A percentile compares a stretch with the other conserved stretches of the same genome.
Conservation (phyloP, 768 basidiomycete genomes). For the Kwoniella sp. region DNA sequence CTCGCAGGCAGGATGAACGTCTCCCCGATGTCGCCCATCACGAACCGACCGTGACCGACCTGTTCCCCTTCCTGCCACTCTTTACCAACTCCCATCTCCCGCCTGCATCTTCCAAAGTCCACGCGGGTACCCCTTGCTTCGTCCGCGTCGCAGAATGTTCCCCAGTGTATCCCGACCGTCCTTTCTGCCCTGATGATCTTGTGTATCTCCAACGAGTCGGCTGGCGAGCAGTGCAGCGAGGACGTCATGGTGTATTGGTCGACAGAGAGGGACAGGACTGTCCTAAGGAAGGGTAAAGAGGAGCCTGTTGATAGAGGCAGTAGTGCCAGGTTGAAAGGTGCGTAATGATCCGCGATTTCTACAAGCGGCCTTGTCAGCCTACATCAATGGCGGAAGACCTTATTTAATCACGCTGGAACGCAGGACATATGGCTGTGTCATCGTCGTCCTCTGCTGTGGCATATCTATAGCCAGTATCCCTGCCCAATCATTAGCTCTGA, state of each 20-base stretch:
- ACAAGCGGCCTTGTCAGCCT: background rate
- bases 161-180: slow-evolving; percentile 43
- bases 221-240: slow-evolving; percentile 36
- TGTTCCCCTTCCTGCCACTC: slow-evolving; percentile 20
- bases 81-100: slow-evolving; percentile 17
- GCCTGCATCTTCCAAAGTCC: slow-evolving; percentile 35
- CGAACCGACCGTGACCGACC: slow-evolving; percentile 27
- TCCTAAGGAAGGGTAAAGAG: slow-evolving; percentile 47
- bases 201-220: slow-evolving; percentile 39
- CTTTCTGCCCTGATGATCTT: slow-evolving; percentile 24
- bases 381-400: background rate
- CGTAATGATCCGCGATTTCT: slow-evolving; percentile 45
- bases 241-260: slow-evolving; percentile 49
- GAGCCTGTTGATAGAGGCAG: slow-evolving; percentile 49
- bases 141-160: slow-evolving; percentile 40
- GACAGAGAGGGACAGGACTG: slow-evolving; percentile 44
- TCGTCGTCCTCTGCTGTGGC: slow-evolving; percentile 41
- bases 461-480: slow-evolving; percentile 49
- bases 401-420: slow-evolving; percentile 45
- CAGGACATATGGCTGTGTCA: slow-evolving; percentile 44
- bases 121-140: slow-evolving; percentile 41
- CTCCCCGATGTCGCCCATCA: slow-evolving; percentile 36
- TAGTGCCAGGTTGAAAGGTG: slow-evolving; percentile 38
- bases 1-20: slow-evolving; percentile 25
- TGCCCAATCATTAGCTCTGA: slow-evolving; percentile 1